Conservation (phyloP, 495 filamentous ascomycete species). For the Lasiosphaeria miniovina region DNA sequence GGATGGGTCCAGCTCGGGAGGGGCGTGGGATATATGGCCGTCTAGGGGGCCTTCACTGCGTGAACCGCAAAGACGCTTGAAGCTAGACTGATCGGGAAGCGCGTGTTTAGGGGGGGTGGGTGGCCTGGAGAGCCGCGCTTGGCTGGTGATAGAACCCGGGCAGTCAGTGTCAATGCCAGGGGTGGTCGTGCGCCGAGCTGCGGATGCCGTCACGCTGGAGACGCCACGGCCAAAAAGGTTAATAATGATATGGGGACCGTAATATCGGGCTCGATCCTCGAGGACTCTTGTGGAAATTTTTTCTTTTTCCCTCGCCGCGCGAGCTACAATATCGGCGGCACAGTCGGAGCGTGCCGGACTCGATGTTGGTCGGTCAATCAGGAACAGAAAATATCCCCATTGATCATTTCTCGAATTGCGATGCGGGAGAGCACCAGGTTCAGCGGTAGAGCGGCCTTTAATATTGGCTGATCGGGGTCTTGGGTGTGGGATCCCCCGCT, state of each 20-base stretch:
- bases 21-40: constrained; percentile 17
- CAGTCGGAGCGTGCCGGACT: constrained; percentile 8
- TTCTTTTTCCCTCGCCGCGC: neutral
- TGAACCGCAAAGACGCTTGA: neutral
- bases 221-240: constrained; percentile 13
- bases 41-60: neutral
- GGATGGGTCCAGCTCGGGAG: constrained; percentile 7
- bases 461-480: constrained; percentile 43
- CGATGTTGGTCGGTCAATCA: constrained; percentile 18
- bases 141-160: neutral
- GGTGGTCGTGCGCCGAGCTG: constrained; percentile 5
- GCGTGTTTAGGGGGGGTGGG: neutral
- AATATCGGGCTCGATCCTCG: constrained; percentile 8
- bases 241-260: constrained; percentile 1
- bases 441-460: constrained; percentile 47
- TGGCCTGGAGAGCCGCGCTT: constrained; percentile 4
- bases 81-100: neutral
- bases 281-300: constrained; percentile 8
- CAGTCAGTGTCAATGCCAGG: neutral
- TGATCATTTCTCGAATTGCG: constrained; percentile 12
- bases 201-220: constrained; percentile 15
- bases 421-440: constrained; percentile 25
- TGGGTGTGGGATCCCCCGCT: constrained; percentile 22
- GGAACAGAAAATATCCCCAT: constrained; percentile 10
- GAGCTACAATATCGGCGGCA: neutral